Base-by-base conservation (phyloP, 768 basidiomycete species). In the Serendipita sp. region DNA sequence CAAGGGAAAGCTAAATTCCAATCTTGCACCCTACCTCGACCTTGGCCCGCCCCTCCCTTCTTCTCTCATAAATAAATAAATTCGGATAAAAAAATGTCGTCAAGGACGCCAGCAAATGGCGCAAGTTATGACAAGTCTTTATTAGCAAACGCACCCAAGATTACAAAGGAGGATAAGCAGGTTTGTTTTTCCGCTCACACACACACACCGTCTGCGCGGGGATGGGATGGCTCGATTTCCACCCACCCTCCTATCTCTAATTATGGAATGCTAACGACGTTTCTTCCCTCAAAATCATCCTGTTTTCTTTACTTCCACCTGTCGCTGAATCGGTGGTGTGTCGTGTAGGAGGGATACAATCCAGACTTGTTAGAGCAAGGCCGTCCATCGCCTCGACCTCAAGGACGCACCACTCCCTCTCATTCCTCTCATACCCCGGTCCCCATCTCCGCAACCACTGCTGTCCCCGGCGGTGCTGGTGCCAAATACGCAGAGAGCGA, bases 161-260 rank as follows among this genome's bases (percentile, higher is more conserved):
- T 58, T 31, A 24, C 53, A 7, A 58, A 58, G 53, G 22, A 17
- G 7, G 53, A 58, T n/a, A 58, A 58, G 31, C 53, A 58, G 53
- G 53, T 58, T 31, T 24, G 53, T 33, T n/a, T 31, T n/a, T 7
- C 45, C 26, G n/a, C n/a, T n/a, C n/a, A n/a, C n/a, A n/a, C n/a
- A n/a, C n/a, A n/a, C n/a, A n/a, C n/a, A n/a, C n/a, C n/a, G n/a
- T n/a, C n/a, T n/a, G n/a, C n/a, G n/a, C n/a, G n/a, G n/a, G n/a
- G n/a, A n/a, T n/a, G n/a, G n/a, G n/a, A n/a, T n/a, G n/a, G n/a
- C n/a, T n/a, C n/a, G n/a, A n/a, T n/a, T n/a, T n/a, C n/a, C n/a
- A n/a, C n/a, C n/a, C n/a, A n/a, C n/a, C n/a, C n/a, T n/a, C n/a
- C n/a, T n/a, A n/a, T n/a, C n/a, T n/a, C n/a, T n/a, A n/a, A n/a